phyloP scores from a whole-genome alignment of 139 green algal genomes.

The Nannochloris sp. region DNA sequence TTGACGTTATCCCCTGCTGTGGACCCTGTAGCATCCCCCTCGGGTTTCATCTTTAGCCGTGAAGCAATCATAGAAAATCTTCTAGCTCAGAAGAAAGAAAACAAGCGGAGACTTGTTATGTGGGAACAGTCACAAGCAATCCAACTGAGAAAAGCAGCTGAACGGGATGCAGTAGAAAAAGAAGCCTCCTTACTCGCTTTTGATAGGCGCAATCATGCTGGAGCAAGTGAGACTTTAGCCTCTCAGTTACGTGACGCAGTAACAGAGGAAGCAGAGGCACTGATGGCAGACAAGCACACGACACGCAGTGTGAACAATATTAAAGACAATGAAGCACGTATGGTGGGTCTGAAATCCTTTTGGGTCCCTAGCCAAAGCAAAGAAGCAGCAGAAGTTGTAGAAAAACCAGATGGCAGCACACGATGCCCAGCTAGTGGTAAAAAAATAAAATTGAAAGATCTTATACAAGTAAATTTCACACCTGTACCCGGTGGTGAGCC shows the following conservation, averaged over 20 bases:
- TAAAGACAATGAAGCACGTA: slow-evolving; percentile 56
- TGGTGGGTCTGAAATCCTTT: slow-evolving; percentile 68
- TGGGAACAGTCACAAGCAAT: slow-evolving; percentile 66
- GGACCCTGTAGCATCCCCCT: slow-evolving; percentile 75
- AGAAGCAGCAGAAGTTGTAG: slow-evolving; percentile 35
- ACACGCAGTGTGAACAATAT: slow-evolving; percentile 46
- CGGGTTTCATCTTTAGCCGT: slow-evolving; percentile 74
- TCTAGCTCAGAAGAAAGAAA: slow-evolving; percentile 77
- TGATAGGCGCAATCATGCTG: slow-evolving; percentile 78
- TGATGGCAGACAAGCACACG: slow-evolving; percentile 37
- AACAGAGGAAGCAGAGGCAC: slow-evolving; percentile 34
- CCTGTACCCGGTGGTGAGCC: slow-evolving; percentile 35
- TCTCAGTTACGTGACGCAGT: slow-evolving; percentile 26
- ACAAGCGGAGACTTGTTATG: slow-evolving; percentile 66
- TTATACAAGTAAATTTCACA: slow-evolving; percentile 43
- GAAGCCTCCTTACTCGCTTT: slow-evolving; percentile 73
- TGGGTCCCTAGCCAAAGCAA: slow-evolving; percentile 65
- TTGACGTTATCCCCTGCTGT: slow-evolving; percentile 70
- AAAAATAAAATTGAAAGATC: slow-evolving; percentile 76
- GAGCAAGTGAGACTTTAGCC: slow-evolving; percentile 44
- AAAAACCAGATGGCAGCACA: slow-evolving; percentile 65
- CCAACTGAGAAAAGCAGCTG: slow-evolving; percentile 48
- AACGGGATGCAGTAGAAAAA: slow-evolving; percentile 44
- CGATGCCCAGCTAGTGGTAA: slow-evolving; percentile 73
- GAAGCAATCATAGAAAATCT: slow-evolving; percentile 84